These are phyloP conservation scores for Leptoxyphium fumago DNA, from an alignment of 2,329 filamentous ascomycete species.

Conservation along the genomic window DNA sequence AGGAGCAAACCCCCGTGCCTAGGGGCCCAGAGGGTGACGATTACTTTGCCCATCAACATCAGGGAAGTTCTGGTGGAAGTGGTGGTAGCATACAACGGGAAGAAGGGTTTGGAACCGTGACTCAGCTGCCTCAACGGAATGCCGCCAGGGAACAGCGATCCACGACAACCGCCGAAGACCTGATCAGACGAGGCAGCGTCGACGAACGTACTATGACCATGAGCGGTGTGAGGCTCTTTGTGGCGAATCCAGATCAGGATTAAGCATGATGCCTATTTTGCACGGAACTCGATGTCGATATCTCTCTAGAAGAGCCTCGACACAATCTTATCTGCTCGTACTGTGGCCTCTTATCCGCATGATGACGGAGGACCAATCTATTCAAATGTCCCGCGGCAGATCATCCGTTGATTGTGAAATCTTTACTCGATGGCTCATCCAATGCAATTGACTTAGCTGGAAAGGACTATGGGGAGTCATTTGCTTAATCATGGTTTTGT, in stretches of 20 bases:
- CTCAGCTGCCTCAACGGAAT: slow-evolving; percentile 33
- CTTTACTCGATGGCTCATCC: no score
- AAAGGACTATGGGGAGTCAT: no score
- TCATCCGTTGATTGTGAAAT: no score
- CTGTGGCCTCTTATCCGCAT: no score
- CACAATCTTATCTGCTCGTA: no score
- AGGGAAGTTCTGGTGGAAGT: slow-evolving; percentile 18
- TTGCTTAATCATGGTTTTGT: no score
- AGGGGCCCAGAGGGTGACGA: slow-evolving; percentile 15
- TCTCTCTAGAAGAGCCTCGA: no score
- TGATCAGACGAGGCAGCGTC: slow-evolving; percentile 64
- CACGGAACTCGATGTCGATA: no score
- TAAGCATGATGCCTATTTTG: background rate
- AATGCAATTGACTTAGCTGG: no score
- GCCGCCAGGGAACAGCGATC: slow-evolving; percentile 37
- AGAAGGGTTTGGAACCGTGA: slow-evolving; percentile 40
- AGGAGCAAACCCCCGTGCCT: slow-evolving; percentile 33
- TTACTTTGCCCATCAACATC: slow-evolving; percentile 25
- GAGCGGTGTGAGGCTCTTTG: slow-evolving; percentile 54
- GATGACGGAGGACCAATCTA: no score
- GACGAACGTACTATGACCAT: slow-evolving; percentile 71
- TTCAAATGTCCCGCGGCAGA: no score
- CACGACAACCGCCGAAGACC: slow-evolving; percentile 53
- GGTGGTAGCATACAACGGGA: slow-evolving; percentile 34
- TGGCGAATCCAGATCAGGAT: slow-evolving; percentile 60